Evolutionary conservation across 1,284 basidiomycete species (phyloP), one percentile per base, ranked within the genome.

Genomic region (Naganishia albida): DNA sequence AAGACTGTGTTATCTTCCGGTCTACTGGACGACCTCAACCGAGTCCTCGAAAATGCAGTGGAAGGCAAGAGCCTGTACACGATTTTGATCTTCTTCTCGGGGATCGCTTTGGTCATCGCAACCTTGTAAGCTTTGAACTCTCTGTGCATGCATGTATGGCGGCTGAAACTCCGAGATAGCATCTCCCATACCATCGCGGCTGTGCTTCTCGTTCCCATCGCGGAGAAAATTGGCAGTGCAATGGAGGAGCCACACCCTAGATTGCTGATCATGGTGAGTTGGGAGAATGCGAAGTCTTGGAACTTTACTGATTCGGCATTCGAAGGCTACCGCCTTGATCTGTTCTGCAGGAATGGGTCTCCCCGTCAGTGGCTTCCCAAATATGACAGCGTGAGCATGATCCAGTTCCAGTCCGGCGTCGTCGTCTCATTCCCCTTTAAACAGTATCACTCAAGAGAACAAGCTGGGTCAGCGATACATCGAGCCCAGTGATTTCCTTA

Each of bases 261-360:
- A 73, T 80, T 96, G 10, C 84, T 97, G 68, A 90, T 96, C 72
- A 94, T 96, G 81, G 85, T 91, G 20, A 68, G 72, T 70, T 26
- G 15, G 4, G 34, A 4, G 34, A 4, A 34, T 34, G 10, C 4
- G 34, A 4, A 10, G 34, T 4, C 4, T 34, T 34, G 6, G 34
- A 34, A 34, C 34, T 34, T 10, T 4, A 10, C 34, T 34, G 34
- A 34, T 6, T 34, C 10, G 18, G n/a, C 40, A 28, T 20, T 46
- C 77, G 16, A 3, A 60, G 57, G 57, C 81, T 53, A 98, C 93
- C 10, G 92, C 87, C 1, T 81, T 99, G 68, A 90, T 96, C 64
- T 97, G 94, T 73, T 94, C 91, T 18, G 85, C 92, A 2, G 96
- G 95, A 0, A 99, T 99, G 95, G 96, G 94, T 7, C 89, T 99